These are phyloP conservation scores for Alternaria sp. DNA, from an alignment of 2,329 filamentous ascomycete genomes.

Conservation along the genomic window DNA sequence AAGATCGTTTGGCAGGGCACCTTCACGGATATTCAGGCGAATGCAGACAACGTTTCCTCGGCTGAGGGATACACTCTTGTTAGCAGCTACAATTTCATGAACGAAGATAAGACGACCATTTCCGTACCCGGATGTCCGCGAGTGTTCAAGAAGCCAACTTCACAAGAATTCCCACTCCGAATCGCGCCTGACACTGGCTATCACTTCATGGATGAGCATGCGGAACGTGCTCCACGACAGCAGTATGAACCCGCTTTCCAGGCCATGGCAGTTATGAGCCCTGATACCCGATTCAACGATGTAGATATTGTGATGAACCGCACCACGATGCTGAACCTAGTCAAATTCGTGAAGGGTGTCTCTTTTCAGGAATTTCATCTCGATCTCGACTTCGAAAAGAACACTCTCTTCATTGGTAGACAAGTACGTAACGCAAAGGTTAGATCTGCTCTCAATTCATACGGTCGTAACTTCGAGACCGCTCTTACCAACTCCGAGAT, in stretches of 20 bases:
- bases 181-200: not conserved
- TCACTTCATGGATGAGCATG: not conserved
- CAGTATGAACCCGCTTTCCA: conserved; percentile 23
- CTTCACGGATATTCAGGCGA: not conserved
- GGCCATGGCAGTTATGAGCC: conserved; percentile 19
- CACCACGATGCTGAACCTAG: not conserved
- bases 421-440: not conserved
- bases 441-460: not conserved
- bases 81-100: conserved; percentile 1
- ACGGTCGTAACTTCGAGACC: conserved; percentile 2
- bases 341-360: not conserved
- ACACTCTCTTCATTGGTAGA: conserved; percentile 6
- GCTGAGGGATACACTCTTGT: not conserved
- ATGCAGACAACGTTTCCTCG: not conserved
- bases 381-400: conserved; percentile 1
- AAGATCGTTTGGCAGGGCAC: not conserved
- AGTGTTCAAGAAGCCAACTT: not conserved
- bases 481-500: not conserved
- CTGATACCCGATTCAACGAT: conserved; percentile 5
- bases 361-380: conserved; percentile 9
- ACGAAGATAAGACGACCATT: not conserved
- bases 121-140: not conserved
- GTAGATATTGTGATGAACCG: conserved; percentile 13
- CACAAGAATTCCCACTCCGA: not conserved
- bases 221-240: not conserved